Base-by-base conservation (phyloP, 257 asterid species). In the Schizonepeta tenuifolia region DNA sequence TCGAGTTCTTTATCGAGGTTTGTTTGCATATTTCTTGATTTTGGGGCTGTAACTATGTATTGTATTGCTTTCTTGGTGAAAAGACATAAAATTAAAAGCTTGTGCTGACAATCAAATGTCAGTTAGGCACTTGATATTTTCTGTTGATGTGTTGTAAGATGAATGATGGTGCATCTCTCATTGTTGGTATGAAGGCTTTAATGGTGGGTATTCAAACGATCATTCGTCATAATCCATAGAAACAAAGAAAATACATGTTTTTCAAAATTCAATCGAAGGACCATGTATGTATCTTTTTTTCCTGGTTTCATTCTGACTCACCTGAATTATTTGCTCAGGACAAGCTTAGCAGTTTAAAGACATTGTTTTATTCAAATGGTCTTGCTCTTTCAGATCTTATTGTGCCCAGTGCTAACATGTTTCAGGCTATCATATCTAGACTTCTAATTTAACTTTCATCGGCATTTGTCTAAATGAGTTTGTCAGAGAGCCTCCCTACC, bases 1-100 rank as follows among this genome's bases (percentile, higher is more conserved):
- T 86, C 96, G 5, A 92, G 85, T 86, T 95, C 97, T 71, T 81
- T 95, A 72, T 86, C 99, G 78, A 90, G 97, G 98, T 93, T 76
- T 47, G 91, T 67, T 66, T 54, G 66, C 74, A 40, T 58, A 18
- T 69, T 31, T 18, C 54, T 50, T 26, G 75, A 22, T 24, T 72
- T 31, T 56, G 41, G 58, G 9, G 64, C 36, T 70, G 70, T 56
- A 51, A 24, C 38, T 49, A 44, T 41, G 63, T 47, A 43, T 62
- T 56, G 33, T 46, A 49, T 57, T 69, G 20, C 12, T n/a, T 65
- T 51, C 35, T 9, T 60, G 54, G 28, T 40, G 57, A 28, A 22
- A 50, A 36, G 15, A 40, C n/a, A 21, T 6, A 14, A 54, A 51
- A 47, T 40, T 41, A 60, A 49, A 40, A 69, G 20, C 14, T 67